phyloP scores from a whole-genome alignment of 2,329 filamentous ascomycete species.

The Penicillium sp. region DNA sequence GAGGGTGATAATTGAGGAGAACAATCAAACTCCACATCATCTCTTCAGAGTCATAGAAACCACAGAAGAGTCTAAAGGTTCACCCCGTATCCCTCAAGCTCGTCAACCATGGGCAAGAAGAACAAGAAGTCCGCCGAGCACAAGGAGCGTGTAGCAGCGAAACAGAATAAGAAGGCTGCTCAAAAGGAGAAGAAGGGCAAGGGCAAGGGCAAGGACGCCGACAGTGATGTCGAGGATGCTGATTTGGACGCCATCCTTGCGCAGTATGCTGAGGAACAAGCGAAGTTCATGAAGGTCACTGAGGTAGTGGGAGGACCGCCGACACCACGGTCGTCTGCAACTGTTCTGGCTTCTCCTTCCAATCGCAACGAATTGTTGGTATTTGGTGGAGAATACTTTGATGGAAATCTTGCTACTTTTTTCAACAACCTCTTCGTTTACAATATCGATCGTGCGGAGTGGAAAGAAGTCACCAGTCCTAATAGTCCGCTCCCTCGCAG shows the following conservation, averaged over 20 bases:
- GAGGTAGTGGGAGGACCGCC: conserved; percentile 81
- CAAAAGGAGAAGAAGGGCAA: conserved; percentile 72
- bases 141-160: conserved; percentile 53
- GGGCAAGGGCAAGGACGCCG: conserved; percentile 56
- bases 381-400: conserved; percentile 93
- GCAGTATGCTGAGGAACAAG: conserved; percentile 85
- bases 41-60: conserved; percentile 8
- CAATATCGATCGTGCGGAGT: conserved; percentile 75
- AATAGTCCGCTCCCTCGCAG: conserved; percentile 85
- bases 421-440: conserved; percentile 61
- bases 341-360: conserved; percentile 72
- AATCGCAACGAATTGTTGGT: conserved; percentile 81
- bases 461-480: conserved; percentile 80
- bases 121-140: conserved; percentile 51
- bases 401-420: conserved; percentile 71
- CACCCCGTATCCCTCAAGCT: no score
- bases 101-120: conserved; percentile 50
- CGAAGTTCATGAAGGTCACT: conserved; percentile 86
- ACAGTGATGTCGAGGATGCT: conserved; percentile 82
- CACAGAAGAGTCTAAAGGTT: no score
- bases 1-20: no score
- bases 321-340: conserved; percentile 66
- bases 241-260: conserved; percentile 89
- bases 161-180: conserved; percentile 74
- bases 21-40: no score